These are phyloP conservation scores for Leucocoprinus leucothites DNA, from an alignment of 768 basidiomycete genomes.

Conservation along the genomic window DNA sequence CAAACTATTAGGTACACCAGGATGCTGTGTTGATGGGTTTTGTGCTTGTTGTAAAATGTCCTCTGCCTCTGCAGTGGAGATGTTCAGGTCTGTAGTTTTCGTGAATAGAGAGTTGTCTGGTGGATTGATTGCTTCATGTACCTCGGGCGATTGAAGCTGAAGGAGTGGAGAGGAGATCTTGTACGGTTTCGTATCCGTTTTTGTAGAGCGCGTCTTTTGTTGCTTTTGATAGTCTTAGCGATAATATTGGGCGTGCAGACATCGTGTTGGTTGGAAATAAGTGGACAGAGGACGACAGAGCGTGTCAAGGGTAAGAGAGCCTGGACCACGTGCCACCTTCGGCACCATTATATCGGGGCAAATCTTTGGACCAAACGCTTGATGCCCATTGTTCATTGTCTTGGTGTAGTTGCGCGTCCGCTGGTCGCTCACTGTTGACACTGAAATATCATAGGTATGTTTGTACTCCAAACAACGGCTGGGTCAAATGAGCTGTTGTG, in stretches of 20 bases:
- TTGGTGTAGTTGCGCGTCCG: no score
- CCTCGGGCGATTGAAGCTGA: slow-evolving; percentile 51
- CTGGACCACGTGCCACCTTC: no score
- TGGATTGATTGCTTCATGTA: slow-evolving; percentile 17
- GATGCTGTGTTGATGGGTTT: slow-evolving; percentile 23
- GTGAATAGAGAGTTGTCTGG: neutral
- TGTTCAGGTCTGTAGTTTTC: slow-evolving; percentile 43
- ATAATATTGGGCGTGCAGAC: slow-evolving; percentile 44
- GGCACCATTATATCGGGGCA: no score
- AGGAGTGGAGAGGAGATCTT: slow-evolving; percentile 44
- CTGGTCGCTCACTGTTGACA: no score
- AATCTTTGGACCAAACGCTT: no score
- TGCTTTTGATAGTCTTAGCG: slow-evolving; percentile 42
- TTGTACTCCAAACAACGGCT: no score
- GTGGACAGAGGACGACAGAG: no score
- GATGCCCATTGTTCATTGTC: no score
- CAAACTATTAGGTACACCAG: slow-evolving; percentile 23
- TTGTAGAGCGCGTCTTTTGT: slow-evolving; percentile 43
- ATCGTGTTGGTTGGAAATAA: no score
- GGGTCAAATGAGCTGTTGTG: no score
- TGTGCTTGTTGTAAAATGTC: slow-evolving; percentile 42
- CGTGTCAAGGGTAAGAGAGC: no score
- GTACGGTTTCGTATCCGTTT: slow-evolving; percentile 56
- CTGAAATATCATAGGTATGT: no score
- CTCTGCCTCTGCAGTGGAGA: slow-evolving; percentile 43